These are phyloP conservation scores for Raphanus raphanistrum DNA, from an alignment of 345 rosid species.

Conservation along the genomic window DNA sequence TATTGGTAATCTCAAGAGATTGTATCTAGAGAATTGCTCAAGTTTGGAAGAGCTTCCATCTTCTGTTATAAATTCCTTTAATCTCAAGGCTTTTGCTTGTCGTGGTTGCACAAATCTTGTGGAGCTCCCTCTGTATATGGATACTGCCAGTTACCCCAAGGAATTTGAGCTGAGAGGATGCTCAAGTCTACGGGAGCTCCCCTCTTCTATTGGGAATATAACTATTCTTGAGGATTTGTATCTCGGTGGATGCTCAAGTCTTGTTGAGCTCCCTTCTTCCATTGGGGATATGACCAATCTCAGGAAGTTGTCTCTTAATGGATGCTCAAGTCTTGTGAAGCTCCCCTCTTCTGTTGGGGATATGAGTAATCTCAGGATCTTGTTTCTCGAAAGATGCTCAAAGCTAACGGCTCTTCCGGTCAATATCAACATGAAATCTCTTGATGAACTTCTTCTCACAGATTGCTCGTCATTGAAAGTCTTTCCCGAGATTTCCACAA, in stretches of 20 bases:
- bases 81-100: not conserved
- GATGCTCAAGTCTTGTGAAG: too few species aligned
- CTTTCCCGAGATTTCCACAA: not conserved
- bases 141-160: too few species aligned
- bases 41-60: not conserved
- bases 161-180: not conserved
- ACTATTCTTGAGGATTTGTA: not conserved
- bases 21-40: not conserved
- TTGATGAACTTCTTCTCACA: not conserved
- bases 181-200: not conserved
- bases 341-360: not conserved
- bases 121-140: not conserved
- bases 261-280: not conserved
- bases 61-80: not conserved
- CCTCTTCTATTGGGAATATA: not conserved
- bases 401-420: not conserved
- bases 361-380: not conserved
- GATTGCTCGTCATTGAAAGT: not conserved
- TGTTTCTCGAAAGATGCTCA: not conserved
- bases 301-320: not conserved
- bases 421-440: not conserved
- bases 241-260: not conserved
- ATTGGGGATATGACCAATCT: not conserved
- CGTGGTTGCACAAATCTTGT: not conserved
- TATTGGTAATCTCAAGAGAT: not conserved